A percentile compares a stretch with the other conserved stretches of the same genome.
phyloP scores from a whole-genome alignment of 257 asterid species.

The Nicotiana sylvestris region DNA sequence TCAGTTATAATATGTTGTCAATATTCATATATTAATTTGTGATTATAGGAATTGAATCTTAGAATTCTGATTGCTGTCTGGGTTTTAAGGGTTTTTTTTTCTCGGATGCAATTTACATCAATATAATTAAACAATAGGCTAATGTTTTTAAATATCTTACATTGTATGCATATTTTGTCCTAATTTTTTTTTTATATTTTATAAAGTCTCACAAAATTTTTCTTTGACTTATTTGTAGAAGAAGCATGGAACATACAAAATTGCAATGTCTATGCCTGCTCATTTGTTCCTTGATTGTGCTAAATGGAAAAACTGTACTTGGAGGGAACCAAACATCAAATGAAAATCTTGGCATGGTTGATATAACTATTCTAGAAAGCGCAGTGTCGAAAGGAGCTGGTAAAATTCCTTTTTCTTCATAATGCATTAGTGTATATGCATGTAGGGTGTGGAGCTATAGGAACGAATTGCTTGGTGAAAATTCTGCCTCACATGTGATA shows the following conservation, averaged over 20 bases:
- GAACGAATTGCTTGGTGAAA: too few relatives aligned
- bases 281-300: neutral
- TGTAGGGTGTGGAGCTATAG: too few relatives aligned
- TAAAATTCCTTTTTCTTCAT: neutral
- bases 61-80: too few relatives aligned
- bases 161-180: neutral
- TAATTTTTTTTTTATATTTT: neutral
- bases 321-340: neutral
- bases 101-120: too few relatives aligned
- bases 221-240: neutral
- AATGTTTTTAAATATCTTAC: too few relatives aligned
- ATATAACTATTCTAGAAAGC: conserved; percentile 1
- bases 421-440: too few relatives aligned
- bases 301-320: neutral
- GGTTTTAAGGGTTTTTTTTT: too few relatives aligned
- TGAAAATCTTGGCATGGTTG: neutral
- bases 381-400: conserved; percentile 16
- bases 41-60: too few relatives aligned
- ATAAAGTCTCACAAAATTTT: neutral
- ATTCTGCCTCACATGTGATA: too few relatives aligned
- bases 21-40: too few relatives aligned
- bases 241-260: neutral
- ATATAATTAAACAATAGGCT: neutral
- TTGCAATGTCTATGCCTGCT: neutral
- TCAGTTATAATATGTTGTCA: neutral